Conservation (phyloP, 768 basidiomycete species). For the Gymnopilus dilepis region DNA sequence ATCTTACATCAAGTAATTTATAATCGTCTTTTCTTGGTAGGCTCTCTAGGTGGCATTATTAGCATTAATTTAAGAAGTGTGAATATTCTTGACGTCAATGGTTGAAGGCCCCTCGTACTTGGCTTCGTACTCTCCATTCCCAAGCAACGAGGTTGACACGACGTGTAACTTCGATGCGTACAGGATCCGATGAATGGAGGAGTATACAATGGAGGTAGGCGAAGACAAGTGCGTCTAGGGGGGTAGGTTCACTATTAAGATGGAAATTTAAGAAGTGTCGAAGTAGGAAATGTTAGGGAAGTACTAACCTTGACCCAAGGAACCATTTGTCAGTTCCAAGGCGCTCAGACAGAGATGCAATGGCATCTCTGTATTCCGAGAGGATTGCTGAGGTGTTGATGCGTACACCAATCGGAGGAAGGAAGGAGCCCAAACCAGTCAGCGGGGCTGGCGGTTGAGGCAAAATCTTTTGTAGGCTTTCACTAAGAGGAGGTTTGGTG, state of each 20-base stretch:
- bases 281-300: background rate
- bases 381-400: constrained; percentile 56
- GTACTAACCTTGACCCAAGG: constrained; percentile 66
- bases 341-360: constrained; percentile 73
- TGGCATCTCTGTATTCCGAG: constrained; percentile 71
- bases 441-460: constrained; percentile 72
- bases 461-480: constrained; percentile 54
- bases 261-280: background rate
- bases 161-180: constrained; percentile 69
- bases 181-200: constrained; percentile 48
- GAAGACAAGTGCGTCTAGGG: constrained; percentile 82
- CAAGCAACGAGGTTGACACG: constrained; percentile 81
- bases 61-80: background rate
- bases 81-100: constrained; percentile 15
- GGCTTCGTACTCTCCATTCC: constrained; percentile 70
- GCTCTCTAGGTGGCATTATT: background rate
- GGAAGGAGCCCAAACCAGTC: constrained; percentile 66
- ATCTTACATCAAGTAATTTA: constrained; percentile 5
- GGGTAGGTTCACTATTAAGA: constrained; percentile 65
- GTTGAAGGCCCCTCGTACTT: constrained; percentile 59
- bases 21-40: background rate
- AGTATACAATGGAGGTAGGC: constrained; percentile 79
- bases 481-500: constrained; percentile 29
- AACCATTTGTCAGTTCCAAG: constrained; percentile 84
- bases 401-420: constrained; percentile 66